Evolutionary conservation across 148 eudicot genomes (phyloP), one percentile per base, ranked within the genome.

Genomic region (Amaranthus palmeri): DNA sequence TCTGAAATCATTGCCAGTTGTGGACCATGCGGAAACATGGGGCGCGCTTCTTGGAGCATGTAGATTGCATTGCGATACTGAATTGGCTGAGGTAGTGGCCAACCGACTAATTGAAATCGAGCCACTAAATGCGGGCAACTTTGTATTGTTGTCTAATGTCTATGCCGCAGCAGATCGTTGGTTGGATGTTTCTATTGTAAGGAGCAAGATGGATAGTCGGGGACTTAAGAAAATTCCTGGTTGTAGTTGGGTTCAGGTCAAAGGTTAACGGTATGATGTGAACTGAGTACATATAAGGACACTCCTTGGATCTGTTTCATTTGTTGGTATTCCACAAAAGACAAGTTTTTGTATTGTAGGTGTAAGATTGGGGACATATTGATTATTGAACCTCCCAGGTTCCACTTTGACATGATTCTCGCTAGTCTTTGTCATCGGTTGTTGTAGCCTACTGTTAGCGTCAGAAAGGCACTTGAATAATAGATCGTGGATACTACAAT

Each of bases 31-130:
- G 49, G 87, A 87, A 77, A 84, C 88, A 3, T 90, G 93, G 96
- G 89, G 92, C 17, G 85, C 96, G 17, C 88, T 90, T 81, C 91
- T 90, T 66, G 88, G 85, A 77, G 91, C 93, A 47, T 90, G 93
- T 83, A 77, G 76, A 61, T 65, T 88, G 71, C 85, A 90, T 50
- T 54, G 82, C 58, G 79, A 88, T 66, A 43, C 75, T 48, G 83
- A 83, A 52, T 73, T 90, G 51, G 92, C 83, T 6, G 86, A 86
- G 79, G 51, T 73, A 47, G 81, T 86, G 2, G 92, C 88, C 40
- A 69, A 51, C 54, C 78, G 74, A 42, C 82, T 90, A 48, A 65
- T 79, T 67, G 81, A 86, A 78, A 61, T 86, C 70, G 92, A 90
- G 77, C 96, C 92, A 11, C 72, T 6, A 10, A 82, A 77, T 76